phyloP scores from a whole-genome alignment of 1,284 basidiomycete genomes.

The Pterula multifida region DNA sequence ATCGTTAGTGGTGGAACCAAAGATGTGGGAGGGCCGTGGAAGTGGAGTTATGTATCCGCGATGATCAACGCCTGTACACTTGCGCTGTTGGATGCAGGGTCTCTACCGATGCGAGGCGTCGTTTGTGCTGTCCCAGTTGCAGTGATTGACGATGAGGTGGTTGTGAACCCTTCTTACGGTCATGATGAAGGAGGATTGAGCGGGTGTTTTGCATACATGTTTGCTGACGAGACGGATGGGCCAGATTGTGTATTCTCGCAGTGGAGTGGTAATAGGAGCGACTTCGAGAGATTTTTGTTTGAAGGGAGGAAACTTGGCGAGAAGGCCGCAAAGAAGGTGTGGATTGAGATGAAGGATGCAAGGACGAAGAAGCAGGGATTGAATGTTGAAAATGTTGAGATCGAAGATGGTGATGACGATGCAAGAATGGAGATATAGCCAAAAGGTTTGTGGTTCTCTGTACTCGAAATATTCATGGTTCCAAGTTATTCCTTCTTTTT shows the following conservation, averaged over 20 bases:
- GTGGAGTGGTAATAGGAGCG: conserved; percentile 29
- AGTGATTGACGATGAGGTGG: conserved; percentile 20
- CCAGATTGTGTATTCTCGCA: conserved; percentile 41
- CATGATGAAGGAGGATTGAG: conserved; percentile 29
- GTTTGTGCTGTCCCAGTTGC: conserved; percentile 55
- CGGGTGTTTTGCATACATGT: conserved; percentile 61
- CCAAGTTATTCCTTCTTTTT: background rate
- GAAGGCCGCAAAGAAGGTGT: conserved; percentile 31
- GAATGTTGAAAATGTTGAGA: conserved; percentile 10
- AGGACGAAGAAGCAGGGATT: conserved; percentile 7
- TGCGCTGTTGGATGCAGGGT: conserved; percentile 54
- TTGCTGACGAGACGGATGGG: conserved; percentile 23
- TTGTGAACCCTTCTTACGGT: conserved; percentile 42
- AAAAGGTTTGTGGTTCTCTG: background rate
- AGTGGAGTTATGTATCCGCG: conserved; percentile 32
- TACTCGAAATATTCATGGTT: background rate
- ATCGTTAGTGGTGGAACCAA: conserved; percentile 9
- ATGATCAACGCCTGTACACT: conserved; percentile 58
- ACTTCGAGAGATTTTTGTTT: conserved; percentile 30
- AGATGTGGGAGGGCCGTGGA: conserved; percentile 1
- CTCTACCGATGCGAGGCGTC: conserved; percentile 58
- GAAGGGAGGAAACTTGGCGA: conserved; percentile 34
- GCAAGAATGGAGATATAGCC: conserved; percentile 21
- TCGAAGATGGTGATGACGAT: conserved; percentile 15
- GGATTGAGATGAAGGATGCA: conserved; percentile 32